These are phyloP conservation scores for Marasmius tenuissimus DNA, from an alignment of 1,284 basidiomycete species.

Conservation along the genomic window DNA sequence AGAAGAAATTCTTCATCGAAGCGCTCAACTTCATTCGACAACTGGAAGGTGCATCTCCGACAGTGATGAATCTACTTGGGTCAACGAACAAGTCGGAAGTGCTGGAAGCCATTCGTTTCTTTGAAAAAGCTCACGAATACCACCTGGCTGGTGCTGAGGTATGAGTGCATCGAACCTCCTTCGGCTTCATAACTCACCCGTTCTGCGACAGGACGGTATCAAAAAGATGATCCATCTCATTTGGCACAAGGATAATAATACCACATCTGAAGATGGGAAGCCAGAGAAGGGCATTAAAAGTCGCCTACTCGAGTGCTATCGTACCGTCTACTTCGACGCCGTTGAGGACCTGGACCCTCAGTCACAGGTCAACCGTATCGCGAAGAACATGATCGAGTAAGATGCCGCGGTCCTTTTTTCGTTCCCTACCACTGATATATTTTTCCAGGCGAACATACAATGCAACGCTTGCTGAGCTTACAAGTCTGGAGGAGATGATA, in stretches of 20 bases:
- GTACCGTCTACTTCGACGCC: slow-evolving; percentile 86
- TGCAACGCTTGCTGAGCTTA: slow-evolving; percentile 93
- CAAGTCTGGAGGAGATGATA: slow-evolving; percentile 95
- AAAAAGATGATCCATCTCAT: slow-evolving; percentile 97
- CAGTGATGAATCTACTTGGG: slow-evolving; percentile 78
- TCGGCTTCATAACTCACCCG: neutral
- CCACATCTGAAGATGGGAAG: slow-evolving; percentile 83
- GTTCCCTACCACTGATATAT: neutral
- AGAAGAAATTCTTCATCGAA: slow-evolving; percentile 87
- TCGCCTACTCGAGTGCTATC: slow-evolving; percentile 89
- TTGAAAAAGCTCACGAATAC: slow-evolving; percentile 84
- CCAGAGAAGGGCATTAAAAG: slow-evolving; percentile 89
- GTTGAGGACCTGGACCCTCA: slow-evolving; percentile 72
- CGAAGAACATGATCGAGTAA: slow-evolving; percentile 98
- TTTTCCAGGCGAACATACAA: slow-evolving; percentile 76
- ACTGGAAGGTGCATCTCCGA: slow-evolving; percentile 79
- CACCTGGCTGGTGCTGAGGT: slow-evolving; percentile 78
- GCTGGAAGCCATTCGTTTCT: slow-evolving; percentile 95
- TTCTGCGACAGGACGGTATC: slow-evolving; percentile 64
- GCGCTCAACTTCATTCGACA: slow-evolving; percentile 85
- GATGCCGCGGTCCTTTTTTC: slow-evolving; percentile 26
- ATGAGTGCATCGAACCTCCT: slow-evolving; percentile 16
- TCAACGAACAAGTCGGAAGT: slow-evolving; percentile 94
- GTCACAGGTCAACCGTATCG: slow-evolving; percentile 89
- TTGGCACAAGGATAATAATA: slow-evolving; percentile 93